Base-by-base conservation (phyloP, 768 basidiomycete genomes). In the Trametes meyenii region DNA sequence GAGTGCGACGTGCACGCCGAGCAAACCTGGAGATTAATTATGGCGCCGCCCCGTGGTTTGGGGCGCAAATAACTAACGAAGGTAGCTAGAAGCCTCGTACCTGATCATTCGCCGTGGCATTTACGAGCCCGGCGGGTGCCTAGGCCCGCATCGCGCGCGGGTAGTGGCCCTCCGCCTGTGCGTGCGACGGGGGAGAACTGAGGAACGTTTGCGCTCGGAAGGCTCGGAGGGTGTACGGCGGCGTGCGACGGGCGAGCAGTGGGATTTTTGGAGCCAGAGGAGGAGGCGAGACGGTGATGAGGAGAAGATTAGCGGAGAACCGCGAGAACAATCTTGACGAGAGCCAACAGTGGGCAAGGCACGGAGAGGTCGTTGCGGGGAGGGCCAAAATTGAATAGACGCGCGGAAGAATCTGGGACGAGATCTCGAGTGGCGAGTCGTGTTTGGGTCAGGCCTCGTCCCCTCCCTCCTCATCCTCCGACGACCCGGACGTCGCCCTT, bases 381-480 rank as follows among this genome's bases (percentile, higher is more conserved):
- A 29, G 40, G 54, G 36, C 62, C 62, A 64, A 60, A 59, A 64
- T 64, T 64, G 62, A 64, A 64, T 64, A 64, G 58, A 60, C 62
- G 62, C 62, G 36, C 62, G 62, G 62, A 55, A 42, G 58, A 33
- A 59, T 59, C 58, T 53, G 50, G 36, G 19, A 21, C n/a, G 50
- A 24, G 53, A 57, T 57, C 55, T 55, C 40, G 50, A 40, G 53
- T 21, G n/a, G 48, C 17, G 21, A 23, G 21, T 23, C 45, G 24
- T 23, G 39, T 8, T 12, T 10, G 44, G 44, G 7, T 17, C 4
- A 21, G 17, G 29, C 24, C 36, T 33, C 43, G 33, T 42, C 21
- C 40, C 16, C 52, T 14, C 35, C 11, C 38, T 29, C 48, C 33
- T 50, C 48, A 2, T 21, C 58, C 8, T 17, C 52, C 13, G n/a